Percentiles rank a stretch among this genome's conserved stretches.
Conservation (phyloP, 2,329 filamentous ascomycete species). For the Hypoxylon sp. region DNA sequence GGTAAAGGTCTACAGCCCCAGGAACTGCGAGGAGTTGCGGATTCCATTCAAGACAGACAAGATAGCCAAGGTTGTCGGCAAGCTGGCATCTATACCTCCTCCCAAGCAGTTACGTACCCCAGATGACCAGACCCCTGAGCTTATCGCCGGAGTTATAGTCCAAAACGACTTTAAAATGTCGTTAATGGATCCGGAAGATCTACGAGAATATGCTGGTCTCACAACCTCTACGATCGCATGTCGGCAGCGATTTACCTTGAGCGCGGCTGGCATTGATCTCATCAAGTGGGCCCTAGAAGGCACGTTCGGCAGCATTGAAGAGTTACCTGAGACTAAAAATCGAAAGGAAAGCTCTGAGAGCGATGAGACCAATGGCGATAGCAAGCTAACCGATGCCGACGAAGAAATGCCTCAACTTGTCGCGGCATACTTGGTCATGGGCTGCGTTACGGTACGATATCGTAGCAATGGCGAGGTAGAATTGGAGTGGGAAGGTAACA, state of each 20-base stretch:
- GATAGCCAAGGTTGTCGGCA: slow-evolving; percentile 94
- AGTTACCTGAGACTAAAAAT: slow-evolving; percentile 69
- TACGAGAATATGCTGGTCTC: slow-evolving; percentile 95
- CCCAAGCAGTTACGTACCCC: slow-evolving; percentile 61
- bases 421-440: slow-evolving; percentile 83
- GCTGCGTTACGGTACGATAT: slow-evolving; percentile 87
- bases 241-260: slow-evolving; percentile 89
- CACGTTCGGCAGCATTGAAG: slow-evolving; percentile 90
- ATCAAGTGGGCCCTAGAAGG: slow-evolving; percentile 95
- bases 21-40: slow-evolving; percentile 93
- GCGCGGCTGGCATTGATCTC: slow-evolving; percentile 88
- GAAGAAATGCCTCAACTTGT: slow-evolving; percentile 72
- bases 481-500: slow-evolving; percentile 97
- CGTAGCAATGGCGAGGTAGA: slow-evolving; percentile 84
- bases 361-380: slow-evolving; percentile 52
- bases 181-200: slow-evolving; percentile 95
- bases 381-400: slow-evolving; percentile 70
- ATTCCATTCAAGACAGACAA: slow-evolving; percentile 98
- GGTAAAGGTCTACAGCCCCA: slow-evolving; percentile 92
- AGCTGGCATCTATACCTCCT: slow-evolving; percentile 85
- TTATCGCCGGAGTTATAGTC: slow-evolving; percentile 92
- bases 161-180: slow-evolving; percentile 98
- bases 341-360: slow-evolving; percentile 57
- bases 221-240: slow-evolving; percentile 95
- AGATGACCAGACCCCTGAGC: slow-evolving; percentile 57